Base-by-base conservation (phyloP, 768 basidiomycete genomes). In the Boletales sp. region DNA sequence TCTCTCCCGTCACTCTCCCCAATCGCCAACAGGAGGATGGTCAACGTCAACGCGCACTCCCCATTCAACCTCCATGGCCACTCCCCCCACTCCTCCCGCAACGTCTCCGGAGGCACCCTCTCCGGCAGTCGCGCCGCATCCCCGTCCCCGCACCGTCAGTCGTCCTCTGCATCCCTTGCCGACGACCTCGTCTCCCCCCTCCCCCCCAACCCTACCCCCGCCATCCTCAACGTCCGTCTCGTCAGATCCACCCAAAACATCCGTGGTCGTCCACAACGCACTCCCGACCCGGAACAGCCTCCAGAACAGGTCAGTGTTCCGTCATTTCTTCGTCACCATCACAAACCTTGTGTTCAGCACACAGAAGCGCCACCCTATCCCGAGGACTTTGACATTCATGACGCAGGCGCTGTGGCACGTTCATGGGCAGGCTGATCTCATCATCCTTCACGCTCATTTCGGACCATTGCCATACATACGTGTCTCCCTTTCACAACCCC, bases 31-130 rank as follows among this genome's bases (percentile, higher is more conserved):
- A 86, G 84, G 30, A 83, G 79, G 75, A 86, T 86, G 84, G 83
- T 86, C 55, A 84, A 85, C 48, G 76, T 86, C 13, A 76, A 76
- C 48, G 77, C 80, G 2, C 74, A 73, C 19, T 71, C 80, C 24
- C 84, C 84, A 0, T 86, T 86, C 68, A 80, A 81, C 59, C 70
- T 85, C 8, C 77, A 77, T 52, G 15, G 60, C 27, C 63, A 68
- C 3, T 52, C 57, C n/a, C 54, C 56, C 34, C 63, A 56, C 2
- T 64, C 66, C 45, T 62, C 65, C 24, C 69, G 69, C 40, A 68
- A 69, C 51, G 57, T 67, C 34, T 74, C 73, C 15, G 64, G 65
- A 3, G 63, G 56, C n/a, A 69, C 66, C 1, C 40, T 51, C 4
- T 13, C 45, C n/a, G 51, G 51, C 24, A 63, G 63, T 42, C 63